Percentiles rank a stretch among this genome's conserved stretches.
phyloP scores from a whole-genome alignment of 345 rosid species.

The Combretum micranthum region DNA sequence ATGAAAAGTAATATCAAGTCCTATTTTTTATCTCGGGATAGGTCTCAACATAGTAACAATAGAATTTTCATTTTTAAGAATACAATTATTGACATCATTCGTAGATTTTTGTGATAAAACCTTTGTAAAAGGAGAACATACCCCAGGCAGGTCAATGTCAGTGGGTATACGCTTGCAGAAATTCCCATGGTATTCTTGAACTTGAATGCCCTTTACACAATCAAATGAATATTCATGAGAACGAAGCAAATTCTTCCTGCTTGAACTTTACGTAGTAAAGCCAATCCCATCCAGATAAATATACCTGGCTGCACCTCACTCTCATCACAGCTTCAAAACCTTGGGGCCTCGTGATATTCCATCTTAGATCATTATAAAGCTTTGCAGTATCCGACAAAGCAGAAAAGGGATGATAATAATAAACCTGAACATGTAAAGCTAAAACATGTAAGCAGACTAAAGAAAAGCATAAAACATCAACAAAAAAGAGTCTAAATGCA shows the following conservation, averaged over 20 bases:
- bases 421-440: conserved; percentile 45
- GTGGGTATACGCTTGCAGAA: conserved; percentile 97
- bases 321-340: conserved; percentile 99
- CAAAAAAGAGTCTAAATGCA: too few relatives aligned
- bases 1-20: too few relatives aligned
- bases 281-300: neutral
- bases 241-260: too few relatives aligned
- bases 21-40: too few relatives aligned
- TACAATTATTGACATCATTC: neutral
- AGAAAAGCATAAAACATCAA: too few relatives aligned
- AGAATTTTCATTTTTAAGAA: too few relatives aligned
- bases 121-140: conserved; percentile 27
- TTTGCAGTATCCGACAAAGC: conserved; percentile 86
- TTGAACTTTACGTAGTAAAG: too few relatives aligned
- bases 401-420: conserved; percentile 87
- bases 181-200: conserved; percentile 88
- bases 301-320: conserved; percentile 93
- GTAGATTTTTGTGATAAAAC: conserved; percentile 1
- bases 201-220: conserved; percentile 82
- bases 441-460: too few relatives aligned
- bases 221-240: neutral
- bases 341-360: conserved; percentile 98
- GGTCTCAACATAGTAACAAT: too few relatives aligned
- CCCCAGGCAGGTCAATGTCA: conserved; percentile 92
- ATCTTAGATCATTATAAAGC: conserved; percentile 95